Evolutionary conservation across 768 basidiomycete genomes (phyloP).

Genomic region (Boletellus emodensis): DNA sequence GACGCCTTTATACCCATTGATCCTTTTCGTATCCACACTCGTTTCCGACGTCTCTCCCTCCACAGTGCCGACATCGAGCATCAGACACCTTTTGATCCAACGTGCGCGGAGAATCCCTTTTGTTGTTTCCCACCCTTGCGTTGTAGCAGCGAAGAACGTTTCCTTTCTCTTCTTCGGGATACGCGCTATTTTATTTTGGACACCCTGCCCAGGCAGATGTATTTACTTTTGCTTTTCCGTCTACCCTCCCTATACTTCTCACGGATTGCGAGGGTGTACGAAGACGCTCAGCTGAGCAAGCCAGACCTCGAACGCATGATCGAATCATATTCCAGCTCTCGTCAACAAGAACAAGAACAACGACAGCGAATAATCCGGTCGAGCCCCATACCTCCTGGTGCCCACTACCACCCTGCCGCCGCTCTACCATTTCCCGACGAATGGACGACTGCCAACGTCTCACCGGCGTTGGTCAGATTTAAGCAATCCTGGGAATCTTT

Average conservation of each 20-base stretch:
- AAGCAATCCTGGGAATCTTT: slow-evolving; percentile 66
- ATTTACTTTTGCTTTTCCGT: slow-evolving; percentile 51
- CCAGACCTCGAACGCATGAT: slow-evolving; percentile 63
- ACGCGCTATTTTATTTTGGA: slow-evolving; percentile 30
- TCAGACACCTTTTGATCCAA: slow-evolving; percentile 14
- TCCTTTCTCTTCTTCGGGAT: slow-evolving; percentile 18
- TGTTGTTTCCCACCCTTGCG: slow-evolving; percentile 21
- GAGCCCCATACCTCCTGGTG: slow-evolving; percentile 30
- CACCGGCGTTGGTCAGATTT: slow-evolving; percentile 64
- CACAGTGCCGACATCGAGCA: slow-evolving; percentile 20
- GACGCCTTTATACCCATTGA: slow-evolving; percentile 56
- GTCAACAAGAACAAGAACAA: slow-evolving; percentile 14
- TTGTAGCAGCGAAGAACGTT: slow-evolving; percentile 12
- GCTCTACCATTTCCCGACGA: slow-evolving; percentile 50
- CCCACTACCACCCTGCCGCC: slow-evolving; percentile 12
- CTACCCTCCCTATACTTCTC: slow-evolving; percentile 80
- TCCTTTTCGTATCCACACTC: slow-evolving; percentile 41
- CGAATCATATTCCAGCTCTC: slow-evolving; percentile 27
- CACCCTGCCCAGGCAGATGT: slow-evolving; percentile 40
- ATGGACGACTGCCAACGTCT: slow-evolving; percentile 47
- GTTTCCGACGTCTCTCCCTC: slow-evolving; percentile 20
- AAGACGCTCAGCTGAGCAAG: slow-evolving; percentile 72
- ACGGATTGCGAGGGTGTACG: slow-evolving; percentile 70
- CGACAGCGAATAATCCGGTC: slow-evolving; percentile 11
- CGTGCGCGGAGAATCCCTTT: slow-evolving; percentile 19